A percentile compares a stretch with the other conserved stretches of the same genome.
These are phyloP conservation scores for Vanrija humicola DNA, from an alignment of 1,284 basidiomycete species.

Conservation along the genomic window DNA sequence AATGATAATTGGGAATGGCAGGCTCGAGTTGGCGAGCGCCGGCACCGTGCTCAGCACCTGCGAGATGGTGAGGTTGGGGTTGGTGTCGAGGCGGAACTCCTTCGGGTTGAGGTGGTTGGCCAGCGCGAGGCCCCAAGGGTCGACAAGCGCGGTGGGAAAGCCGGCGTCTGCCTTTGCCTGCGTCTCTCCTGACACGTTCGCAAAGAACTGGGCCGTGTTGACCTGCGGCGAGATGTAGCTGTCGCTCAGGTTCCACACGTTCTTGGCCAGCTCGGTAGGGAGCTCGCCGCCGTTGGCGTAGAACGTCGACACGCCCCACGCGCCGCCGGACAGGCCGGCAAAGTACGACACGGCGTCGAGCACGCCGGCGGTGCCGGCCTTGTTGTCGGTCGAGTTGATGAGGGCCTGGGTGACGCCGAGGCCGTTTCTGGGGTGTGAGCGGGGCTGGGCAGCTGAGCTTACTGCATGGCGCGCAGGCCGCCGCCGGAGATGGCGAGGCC, in stretches of 20 bases:
- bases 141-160: conserved; percentile 44
- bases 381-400: background rate
- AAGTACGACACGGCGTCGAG: conserved; percentile 41
- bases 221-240: conserved; percentile 50
- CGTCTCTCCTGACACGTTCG: conserved; percentile 41
- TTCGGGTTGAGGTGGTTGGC: conserved; percentile 40
- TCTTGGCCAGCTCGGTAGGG: conserved; percentile 33
- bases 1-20: conserved; percentile 15
- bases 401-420: conserved; percentile 8
- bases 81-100: conserved; percentile 35
- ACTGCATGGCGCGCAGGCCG: conserved; percentile 52
- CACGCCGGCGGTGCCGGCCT: conserved; percentile 35
- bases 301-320: conserved; percentile 42
- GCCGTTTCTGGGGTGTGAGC: conserved; percentile 2
- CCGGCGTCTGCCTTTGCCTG: conserved; percentile 36
- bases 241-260: conserved; percentile 49
- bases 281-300: conserved; percentile 38
- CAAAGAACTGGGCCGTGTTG: conserved; percentile 48
- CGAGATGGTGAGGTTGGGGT: conserved; percentile 45
- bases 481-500: conserved; percentile 51
- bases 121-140: conserved; percentile 43
- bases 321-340: conserved; percentile 43
- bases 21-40: conserved; percentile 15
- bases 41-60: conserved; percentile 27
- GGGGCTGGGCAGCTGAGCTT: conserved; percentile 6